A percentile compares a stretch with the other conserved stretches of the same genome.
These are phyloP conservation scores for Fraxinus pennsylvanica DNA, from an alignment of 257 asterid genomes.

Conservation along the genomic window DNA sequence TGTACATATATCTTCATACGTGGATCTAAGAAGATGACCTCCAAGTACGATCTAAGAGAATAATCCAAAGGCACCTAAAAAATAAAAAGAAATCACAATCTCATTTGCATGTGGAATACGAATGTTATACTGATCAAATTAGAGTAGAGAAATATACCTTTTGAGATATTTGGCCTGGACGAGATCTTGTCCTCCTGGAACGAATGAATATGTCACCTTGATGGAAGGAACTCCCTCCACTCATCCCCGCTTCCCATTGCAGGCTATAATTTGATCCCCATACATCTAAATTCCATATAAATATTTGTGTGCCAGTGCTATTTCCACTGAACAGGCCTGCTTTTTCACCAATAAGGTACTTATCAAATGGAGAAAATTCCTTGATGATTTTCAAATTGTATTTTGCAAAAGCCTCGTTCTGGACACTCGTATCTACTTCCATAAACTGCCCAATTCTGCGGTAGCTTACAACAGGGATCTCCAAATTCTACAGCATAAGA, in stretches of 20 bases:
- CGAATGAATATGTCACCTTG: conserved; percentile 65
- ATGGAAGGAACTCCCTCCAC: conserved; percentile 73
- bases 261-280: conserved; percentile 76
- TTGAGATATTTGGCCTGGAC: conserved; percentile 73
- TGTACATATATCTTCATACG: conserved; percentile 78
- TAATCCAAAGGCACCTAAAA: conserved; percentile 78
- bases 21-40: conserved; percentile 79
- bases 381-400: conserved; percentile 60
- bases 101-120: conserved; percentile 5
- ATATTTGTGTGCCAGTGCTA: conserved; percentile 79
- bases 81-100: conserved; percentile 25
- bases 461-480: conserved; percentile 80
- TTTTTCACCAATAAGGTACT: conserved; percentile 76
- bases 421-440: conserved; percentile 64
- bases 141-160: conserved; percentile 32
- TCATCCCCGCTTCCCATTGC: conserved; percentile 57
- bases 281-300: conserved; percentile 73
- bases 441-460: conserved; percentile 57
- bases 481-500: conserved; percentile 58
- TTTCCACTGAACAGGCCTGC: conserved; percentile 50
- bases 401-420: conserved; percentile 54
- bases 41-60: conserved; percentile 69
- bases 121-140: conserved; percentile 1
- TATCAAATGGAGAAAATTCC: conserved; percentile 70
- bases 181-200: conserved; percentile 69